Conservation (phyloP, 768 basidiomycete genomes). For the Lactarius psammicola region DNA sequence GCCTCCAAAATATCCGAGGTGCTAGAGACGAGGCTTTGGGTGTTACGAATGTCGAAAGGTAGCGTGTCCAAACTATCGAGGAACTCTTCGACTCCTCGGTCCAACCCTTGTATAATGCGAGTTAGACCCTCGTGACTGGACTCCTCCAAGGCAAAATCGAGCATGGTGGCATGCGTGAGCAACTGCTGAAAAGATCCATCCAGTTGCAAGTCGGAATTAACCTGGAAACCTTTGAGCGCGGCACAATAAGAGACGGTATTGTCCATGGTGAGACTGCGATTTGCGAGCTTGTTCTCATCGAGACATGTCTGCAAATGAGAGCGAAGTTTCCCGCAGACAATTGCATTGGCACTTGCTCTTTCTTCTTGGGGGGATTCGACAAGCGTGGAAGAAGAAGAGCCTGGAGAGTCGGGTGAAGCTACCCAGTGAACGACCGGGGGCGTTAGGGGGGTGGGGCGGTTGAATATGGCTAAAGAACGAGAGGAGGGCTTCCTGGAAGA, state of each 20-base stretch:
- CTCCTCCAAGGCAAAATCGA: constrained; percentile 15
- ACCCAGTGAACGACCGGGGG: constrained; percentile 19
- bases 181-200: constrained; percentile 12
- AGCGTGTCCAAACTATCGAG: constrained; percentile 8
- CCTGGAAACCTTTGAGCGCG: constrained; percentile 17
- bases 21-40: constrained; percentile 9
- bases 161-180: constrained; percentile 16
- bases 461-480: constrained; percentile 19
- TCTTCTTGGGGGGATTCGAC: background rate
- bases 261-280: constrained; percentile 17
- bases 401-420: background rate
- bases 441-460: background rate
- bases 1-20: constrained; percentile 14
- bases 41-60: constrained; percentile 16
- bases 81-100: constrained; percentile 21
- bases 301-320: constrained; percentile 20
- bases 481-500: constrained; percentile 18
- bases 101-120: constrained; percentile 17
- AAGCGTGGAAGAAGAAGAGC: constrained; percentile 17
- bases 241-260: constrained; percentile 19
- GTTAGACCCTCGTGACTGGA: constrained; percentile 1
- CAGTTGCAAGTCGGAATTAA: constrained; percentile 5
- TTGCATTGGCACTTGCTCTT: background rate
- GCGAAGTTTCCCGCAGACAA: background rate
- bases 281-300: constrained; percentile 23